These are phyloP conservation scores for Thalassiosira oceanica DNA, from an alignment of 352 stramenopile species.

Conservation along the genomic window DNA sequence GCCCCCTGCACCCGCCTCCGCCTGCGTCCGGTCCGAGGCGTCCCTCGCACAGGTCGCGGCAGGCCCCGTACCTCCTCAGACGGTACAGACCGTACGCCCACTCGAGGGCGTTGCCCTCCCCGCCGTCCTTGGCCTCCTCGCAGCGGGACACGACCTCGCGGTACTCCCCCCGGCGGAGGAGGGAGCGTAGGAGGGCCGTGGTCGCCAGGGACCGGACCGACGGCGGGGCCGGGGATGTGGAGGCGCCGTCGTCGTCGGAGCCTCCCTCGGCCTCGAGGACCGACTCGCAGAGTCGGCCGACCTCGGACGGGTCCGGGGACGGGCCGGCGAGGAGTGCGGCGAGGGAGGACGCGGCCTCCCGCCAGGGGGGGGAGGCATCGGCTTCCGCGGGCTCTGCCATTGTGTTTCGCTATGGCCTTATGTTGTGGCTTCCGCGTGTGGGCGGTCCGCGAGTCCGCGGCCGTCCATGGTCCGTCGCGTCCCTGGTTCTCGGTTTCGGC, in stretches of 20 bases:
- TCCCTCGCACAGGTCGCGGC: slow-evolving; percentile 26
- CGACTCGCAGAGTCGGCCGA: slow-evolving; percentile 30
- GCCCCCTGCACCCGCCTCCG: slow-evolving; percentile 3
- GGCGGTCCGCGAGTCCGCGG: too few relatives aligned
- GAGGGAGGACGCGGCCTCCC: not conserved
- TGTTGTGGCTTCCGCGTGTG: too few relatives aligned
- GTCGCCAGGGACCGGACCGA: slow-evolving; percentile 8
- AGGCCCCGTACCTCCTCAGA: slow-evolving; percentile 43
- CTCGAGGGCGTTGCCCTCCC: slow-evolving; percentile 15
- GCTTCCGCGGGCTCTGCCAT: not conserved
- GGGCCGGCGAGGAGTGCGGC: not conserved
- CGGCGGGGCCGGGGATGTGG: not conserved
- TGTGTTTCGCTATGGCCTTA: too few relatives aligned
- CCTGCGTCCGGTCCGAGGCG: not conserved
- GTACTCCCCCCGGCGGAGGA: slow-evolving; percentile 32
- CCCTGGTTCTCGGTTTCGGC: too few relatives aligned
- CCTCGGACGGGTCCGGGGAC: slow-evolving; percentile 28
- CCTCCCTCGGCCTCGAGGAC: not conserved
- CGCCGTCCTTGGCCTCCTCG: not conserved
- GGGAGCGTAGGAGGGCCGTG: slow-evolving; percentile 38
- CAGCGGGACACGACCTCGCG: slow-evolving; percentile 19
- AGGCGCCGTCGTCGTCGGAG: not conserved
- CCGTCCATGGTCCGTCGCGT: too few relatives aligned
- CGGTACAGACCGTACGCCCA: slow-evolving; percentile 42
- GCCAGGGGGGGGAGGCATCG: not conserved